phyloP scores from a whole-genome alignment of 2,329 filamentous ascomycete species.

The Cladosporium sp. region DNA sequence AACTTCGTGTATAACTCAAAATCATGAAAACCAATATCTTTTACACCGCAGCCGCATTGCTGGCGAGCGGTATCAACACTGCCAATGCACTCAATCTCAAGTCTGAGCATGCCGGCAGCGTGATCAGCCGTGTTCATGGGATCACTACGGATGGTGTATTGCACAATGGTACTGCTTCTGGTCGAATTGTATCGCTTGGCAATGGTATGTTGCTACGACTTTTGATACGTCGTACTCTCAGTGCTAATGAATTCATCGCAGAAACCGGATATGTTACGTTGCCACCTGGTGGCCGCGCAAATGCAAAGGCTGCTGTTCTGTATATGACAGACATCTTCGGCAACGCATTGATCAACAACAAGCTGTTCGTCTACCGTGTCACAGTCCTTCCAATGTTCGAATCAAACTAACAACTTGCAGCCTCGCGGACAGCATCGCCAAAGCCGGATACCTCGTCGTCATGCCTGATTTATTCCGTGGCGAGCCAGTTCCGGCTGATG shows the following conservation, averaged over 20 bases:
- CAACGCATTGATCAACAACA: conserved; percentile 29
- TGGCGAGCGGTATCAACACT: conserved; percentile 13
- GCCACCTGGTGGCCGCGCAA: conserved; percentile 15
- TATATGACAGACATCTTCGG: conserved; percentile 35
- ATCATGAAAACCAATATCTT: conserved; percentile 7
- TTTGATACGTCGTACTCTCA: background rate
- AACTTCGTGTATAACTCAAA: too few species aligned
- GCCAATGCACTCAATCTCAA: conserved; percentile 17
- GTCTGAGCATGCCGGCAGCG: conserved; percentile 20
- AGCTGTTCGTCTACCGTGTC: conserved; percentile 21
- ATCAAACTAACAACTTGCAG: conserved; percentile 15
- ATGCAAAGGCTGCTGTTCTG: conserved; percentile 25
- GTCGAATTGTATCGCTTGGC: conserved; percentile 14
- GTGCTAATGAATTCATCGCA: background rate
- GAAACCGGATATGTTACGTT: conserved; percentile 22
- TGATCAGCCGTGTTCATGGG: conserved; percentile 15
- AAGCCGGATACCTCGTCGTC: conserved; percentile 30
- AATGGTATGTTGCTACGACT: conserved; percentile 13
- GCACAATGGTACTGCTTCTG: conserved; percentile 18
- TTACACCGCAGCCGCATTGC: conserved; percentile 5
- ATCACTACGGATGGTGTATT: conserved; percentile 16
- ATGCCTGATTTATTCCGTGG: conserved; percentile 34
- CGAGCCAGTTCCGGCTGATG: conserved; percentile 27
- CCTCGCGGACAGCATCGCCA: conserved; percentile 32
- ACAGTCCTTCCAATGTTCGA: background rate